Percentiles rank a stretch among this genome's conserved stretches.
Evolutionary conservation across 1,139 yeast species (phyloP).

Genomic region (Suhomyces choctaworum): DNA sequence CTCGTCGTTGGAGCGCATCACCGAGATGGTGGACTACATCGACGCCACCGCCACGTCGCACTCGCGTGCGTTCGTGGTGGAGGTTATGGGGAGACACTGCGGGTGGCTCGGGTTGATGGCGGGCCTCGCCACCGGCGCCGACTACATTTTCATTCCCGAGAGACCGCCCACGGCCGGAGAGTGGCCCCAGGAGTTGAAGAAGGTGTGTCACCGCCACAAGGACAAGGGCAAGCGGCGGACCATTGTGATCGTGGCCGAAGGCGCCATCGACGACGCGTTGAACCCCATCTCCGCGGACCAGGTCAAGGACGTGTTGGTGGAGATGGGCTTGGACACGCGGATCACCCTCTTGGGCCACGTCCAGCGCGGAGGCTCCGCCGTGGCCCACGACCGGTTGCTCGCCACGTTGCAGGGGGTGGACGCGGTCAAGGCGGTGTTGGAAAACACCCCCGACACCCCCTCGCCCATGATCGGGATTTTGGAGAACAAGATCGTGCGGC

Average conservation of each 20-base stretch:
- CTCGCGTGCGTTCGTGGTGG: constrained; percentile 79
- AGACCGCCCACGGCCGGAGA: constrained; percentile 57
- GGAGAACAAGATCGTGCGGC: constrained; percentile 69
- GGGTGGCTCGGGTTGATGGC: constrained; percentile 88
- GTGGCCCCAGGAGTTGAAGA: constrained; percentile 69
- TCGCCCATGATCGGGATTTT: constrained; percentile 75
- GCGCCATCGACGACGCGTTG: constrained; percentile 69
- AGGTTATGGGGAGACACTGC: constrained; percentile 90
- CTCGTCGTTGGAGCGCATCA: constrained; percentile 73
- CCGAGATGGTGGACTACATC: constrained; percentile 76
- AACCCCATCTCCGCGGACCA: constrained; percentile 65
- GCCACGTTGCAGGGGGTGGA: constrained; percentile 85
- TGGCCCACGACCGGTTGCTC: constrained; percentile 71
- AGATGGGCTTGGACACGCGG: constrained; percentile 74
- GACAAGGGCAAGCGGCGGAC: constrained; percentile 73
- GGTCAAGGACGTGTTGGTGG: constrained; percentile 69
- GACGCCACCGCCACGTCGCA: constrained; percentile 86
- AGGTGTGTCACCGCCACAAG: constrained; percentile 66
- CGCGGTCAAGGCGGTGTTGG: constrained; percentile 75
- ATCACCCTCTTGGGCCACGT: constrained; percentile 81
- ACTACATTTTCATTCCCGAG: constrained; percentile 78
- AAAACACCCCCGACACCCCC: constrained; percentile 66
- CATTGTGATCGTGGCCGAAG: constrained; percentile 81
- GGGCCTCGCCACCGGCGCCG: constrained; percentile 80
- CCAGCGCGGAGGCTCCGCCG: constrained; percentile 86